Evolutionary conservation across 2,329 filamentous ascomycete species (phyloP), one percentile per base, ranked within the genome.

Genomic region (Chrysosporium keratinophilum): DNA sequence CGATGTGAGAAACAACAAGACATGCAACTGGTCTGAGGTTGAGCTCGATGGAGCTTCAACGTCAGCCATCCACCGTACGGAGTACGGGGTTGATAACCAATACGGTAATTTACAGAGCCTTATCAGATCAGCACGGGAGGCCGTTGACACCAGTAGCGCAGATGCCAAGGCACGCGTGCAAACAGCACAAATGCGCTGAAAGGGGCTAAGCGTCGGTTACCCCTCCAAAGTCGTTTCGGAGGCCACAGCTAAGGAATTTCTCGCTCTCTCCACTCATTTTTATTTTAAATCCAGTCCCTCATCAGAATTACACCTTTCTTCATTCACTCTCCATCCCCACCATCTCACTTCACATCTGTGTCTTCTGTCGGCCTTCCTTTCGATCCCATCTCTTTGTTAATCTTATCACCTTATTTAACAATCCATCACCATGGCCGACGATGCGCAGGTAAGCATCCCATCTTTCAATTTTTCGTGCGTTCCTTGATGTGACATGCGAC

Each of bases 381-480:
- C 51, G 54, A 55, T 46, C 45, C 39, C 40, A 57, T 55, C 55
- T 51, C 54, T 62, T 43, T 12, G 33, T 51, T 46, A 3, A 46
- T 55, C 56, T 50, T 46, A 52, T 45, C 45, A 50, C 52, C 57
- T 44, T 48, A 56, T 58, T 58, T 56, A 57, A 59, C 59, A 51
- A 53, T 52, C 60, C 34, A 65, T 72, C 76, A 81, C 69, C 69
- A 84, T 84, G 81, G 78, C 80, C 71, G 80, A 82, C 71, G 81
- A 84, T 67, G 77, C 78, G 64, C 78, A 81, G 77, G 81, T 84
- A 78, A 67, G 78, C 70, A 55, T 1, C 23, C 46, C 19, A 39
- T 44, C 6, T 35, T 34, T 14, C 23, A 17, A n/a, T n/a, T n/a
- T 39, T 37, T 41, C 23, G 31, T 14, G 44, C 19, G 35, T 19